Conservation (phyloP, 148 eudicot species). For the Rhododendron simsii region DNA sequence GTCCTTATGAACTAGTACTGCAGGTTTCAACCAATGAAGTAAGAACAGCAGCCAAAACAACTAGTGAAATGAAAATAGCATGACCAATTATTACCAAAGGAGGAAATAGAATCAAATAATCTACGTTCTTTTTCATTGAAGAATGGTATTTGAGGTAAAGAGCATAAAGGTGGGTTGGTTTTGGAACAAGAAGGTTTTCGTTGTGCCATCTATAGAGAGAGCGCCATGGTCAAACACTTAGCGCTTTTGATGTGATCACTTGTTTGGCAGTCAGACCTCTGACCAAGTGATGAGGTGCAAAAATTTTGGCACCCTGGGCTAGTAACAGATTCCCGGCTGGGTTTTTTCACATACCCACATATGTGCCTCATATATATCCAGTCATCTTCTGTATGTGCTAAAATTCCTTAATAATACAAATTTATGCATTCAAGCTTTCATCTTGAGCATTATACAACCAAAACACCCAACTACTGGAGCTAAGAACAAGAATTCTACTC, state of each 20-base stretch:
- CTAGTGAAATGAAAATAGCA: not conserved
- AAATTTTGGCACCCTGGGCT: not conserved
- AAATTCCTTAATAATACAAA: not conserved
- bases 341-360: not conserved
- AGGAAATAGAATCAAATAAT: not conserved
- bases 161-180: not conserved
- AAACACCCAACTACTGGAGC: not conserved
- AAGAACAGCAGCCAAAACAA: not conserved
- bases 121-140: not conserved
- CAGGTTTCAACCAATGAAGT: not conserved
- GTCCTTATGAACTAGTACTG: not conserved
- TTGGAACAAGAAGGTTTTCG: not conserved
- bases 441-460: not conserved
- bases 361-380: not conserved
- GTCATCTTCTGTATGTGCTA: not conserved
- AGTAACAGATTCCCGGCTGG: not conserved
- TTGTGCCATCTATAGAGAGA: not conserved
- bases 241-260: not conserved
- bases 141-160: not conserved
- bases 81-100: not conserved
- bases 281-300: not conserved
- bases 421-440: not conserved
- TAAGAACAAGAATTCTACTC: not conserved
- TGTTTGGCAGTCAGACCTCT: not conserved
- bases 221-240: not conserved